Percentiles rank a stretch among this genome's conserved stretches.
These are phyloP conservation scores for Zychaea mexicana DNA, from an alignment of 371 early-diverging fungal genomes.

Conservation along the genomic window DNA sequence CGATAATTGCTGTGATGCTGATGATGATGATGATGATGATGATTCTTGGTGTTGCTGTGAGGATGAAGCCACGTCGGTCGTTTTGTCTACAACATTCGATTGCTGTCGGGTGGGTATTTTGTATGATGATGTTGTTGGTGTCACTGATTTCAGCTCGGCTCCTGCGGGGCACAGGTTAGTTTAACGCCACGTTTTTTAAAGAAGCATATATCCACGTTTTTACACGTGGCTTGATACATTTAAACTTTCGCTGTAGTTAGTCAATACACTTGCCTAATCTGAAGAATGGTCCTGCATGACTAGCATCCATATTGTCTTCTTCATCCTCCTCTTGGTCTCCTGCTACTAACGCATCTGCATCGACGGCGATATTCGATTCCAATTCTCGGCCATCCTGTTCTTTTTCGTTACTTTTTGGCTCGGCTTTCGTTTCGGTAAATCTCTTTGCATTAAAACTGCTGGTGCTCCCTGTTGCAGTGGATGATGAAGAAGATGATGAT, in stretches of 20 bases:
- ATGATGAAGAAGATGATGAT: background rate
- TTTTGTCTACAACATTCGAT: too few species aligned
- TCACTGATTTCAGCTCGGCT: conserved; percentile 11
- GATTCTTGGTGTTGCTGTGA: background rate
- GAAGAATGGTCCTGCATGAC: conserved; percentile 32
- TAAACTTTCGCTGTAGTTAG: background rate
- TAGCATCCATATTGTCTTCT: background rate
- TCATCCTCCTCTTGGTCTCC: conserved; percentile 5
- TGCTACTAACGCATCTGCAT: background rate
- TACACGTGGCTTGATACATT: background rate
- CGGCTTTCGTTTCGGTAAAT: conserved; percentile 6
- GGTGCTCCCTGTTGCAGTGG: conserved; percentile 7
- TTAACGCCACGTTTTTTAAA: conserved; percentile 5
- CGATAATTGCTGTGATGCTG: conserved; percentile 2
- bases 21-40: too few species aligned
- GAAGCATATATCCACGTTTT: background rate
- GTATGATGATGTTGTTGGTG: conserved; percentile 17
- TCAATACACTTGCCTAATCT: conserved; percentile 25
- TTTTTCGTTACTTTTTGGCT: conserved; percentile 4
- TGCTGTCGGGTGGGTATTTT: conserved; percentile 15
- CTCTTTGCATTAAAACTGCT: conserved; percentile 9
- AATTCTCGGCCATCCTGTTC: conserved; percentile 11
- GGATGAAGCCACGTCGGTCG: too few species aligned
- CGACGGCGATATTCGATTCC: background rate
- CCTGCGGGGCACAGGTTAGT: background rate